phyloP scores from a whole-genome alignment of 2,329 filamentous ascomycete genomes.

The Aureobasidium sp. region DNA sequence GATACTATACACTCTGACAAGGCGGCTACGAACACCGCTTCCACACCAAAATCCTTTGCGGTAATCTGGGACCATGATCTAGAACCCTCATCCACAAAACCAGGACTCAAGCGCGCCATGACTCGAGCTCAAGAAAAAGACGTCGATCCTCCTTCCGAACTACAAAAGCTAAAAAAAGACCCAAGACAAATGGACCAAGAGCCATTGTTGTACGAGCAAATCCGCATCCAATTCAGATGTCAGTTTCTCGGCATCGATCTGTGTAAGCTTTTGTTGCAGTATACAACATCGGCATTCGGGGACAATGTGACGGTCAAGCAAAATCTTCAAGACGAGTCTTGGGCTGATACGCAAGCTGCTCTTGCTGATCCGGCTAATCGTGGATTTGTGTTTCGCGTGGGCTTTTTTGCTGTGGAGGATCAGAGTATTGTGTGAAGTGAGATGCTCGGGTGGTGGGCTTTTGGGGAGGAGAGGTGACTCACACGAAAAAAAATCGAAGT shows the following conservation, averaged over 20 bases:
- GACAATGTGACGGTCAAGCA: background rate
- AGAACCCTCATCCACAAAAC: background rate
- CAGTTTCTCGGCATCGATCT: background rate
- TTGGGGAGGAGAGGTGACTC: background rate
- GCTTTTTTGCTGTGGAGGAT: background rate
- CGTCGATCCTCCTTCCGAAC: background rate
- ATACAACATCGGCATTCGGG: background rate
- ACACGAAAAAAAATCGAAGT: background rate
- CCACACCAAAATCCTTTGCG: background rate
- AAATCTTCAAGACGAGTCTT: background rate
- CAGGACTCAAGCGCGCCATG: background rate
- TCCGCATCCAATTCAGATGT: background rate
- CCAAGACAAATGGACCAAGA: background rate
- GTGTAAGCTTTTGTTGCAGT: background rate
- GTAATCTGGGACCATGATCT: background rate
- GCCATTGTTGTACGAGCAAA: background rate
- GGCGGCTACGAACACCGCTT: background rate
- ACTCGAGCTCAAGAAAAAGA: background rate
- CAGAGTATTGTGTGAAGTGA: background rate
- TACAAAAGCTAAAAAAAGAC: background rate
- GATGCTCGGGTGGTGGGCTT: background rate
- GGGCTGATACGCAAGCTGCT: background rate
- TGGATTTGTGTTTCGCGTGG: background rate
- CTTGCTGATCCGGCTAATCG: background rate
- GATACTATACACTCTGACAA: background rate